Evolutionary conservation across 306 rosid genomes (phyloP).

Genomic region (Pyrus bretschneideri): DNA sequence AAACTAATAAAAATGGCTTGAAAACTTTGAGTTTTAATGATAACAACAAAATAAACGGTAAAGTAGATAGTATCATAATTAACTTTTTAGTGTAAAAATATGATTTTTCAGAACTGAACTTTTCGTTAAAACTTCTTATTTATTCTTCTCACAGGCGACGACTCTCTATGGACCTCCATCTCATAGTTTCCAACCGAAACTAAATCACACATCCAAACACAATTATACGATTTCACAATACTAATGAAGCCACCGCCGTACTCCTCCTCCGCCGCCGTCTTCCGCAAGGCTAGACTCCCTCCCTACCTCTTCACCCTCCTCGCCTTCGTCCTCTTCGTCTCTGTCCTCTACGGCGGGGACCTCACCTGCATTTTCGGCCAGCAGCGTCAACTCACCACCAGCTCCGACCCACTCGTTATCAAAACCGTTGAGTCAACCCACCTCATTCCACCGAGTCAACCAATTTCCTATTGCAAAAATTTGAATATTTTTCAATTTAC

Average conservation of each 20-base stretch:
- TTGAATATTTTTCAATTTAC: background rate
- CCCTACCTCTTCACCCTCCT: conserved; percentile 65
- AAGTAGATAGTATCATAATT: too few species aligned
- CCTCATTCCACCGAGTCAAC: background rate
- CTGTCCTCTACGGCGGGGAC: conserved; percentile 62
- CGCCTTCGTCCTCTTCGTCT: conserved; percentile 64
- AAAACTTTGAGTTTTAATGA: too few species aligned
- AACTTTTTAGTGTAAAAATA: too few species aligned
- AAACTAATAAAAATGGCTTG: too few species aligned
- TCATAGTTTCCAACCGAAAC: background rate
- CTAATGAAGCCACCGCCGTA: conserved; percentile 54
- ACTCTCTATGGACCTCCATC: background rate
- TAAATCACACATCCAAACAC: background rate
- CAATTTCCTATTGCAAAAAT: background rate
- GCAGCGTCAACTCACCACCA: conserved; percentile 37
- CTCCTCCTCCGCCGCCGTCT: conserved; percentile 37
- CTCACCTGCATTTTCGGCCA: conserved; percentile 56
- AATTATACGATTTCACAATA: background rate
- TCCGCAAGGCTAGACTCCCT: conserved; percentile 55
- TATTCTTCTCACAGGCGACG: background rate
- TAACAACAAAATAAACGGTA: too few species aligned
- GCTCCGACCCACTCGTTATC: conserved; percentile 20
- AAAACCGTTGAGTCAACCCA: conserved; percentile 45
- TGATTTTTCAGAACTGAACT: too few species aligned
- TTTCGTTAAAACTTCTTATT: background rate